Evolutionary conservation across 2,329 filamentous ascomycete genomes (phyloP).

Genomic region (Cladosporium sp.): DNA sequence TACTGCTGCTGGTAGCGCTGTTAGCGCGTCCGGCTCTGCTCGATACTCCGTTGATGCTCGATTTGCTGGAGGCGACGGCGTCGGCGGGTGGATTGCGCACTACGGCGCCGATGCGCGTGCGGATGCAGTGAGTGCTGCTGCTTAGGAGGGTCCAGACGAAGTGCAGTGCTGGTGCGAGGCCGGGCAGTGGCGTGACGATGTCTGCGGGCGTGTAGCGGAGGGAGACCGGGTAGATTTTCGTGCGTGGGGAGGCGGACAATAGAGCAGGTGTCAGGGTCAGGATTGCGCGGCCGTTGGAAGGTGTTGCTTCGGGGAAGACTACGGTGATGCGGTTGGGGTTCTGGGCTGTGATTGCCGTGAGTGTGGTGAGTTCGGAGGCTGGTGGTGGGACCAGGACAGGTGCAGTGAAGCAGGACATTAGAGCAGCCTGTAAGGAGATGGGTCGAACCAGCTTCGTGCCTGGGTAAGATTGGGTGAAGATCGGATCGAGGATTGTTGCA

Average conservation of each 20-base stretch:
- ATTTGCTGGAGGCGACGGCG: slow-evolving; percentile 27
- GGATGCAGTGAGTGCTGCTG: slow-evolving; percentile 82
- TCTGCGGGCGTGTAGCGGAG: slow-evolving; percentile 86
- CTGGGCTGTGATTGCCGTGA: slow-evolving; percentile 57
- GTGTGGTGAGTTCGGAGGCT: slow-evolving; percentile 37
- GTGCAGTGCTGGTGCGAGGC: slow-evolving; percentile 56
- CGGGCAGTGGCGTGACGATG: slow-evolving; percentile 85
- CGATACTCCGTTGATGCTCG: background rate
- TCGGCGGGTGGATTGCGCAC: slow-evolving; percentile 38
- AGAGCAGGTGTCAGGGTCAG: slow-evolving; percentile 79
- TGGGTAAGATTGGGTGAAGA: slow-evolving; percentile 87
- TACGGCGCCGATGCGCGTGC: slow-evolving; percentile 82
- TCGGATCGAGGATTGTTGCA: slow-evolving; percentile 90
- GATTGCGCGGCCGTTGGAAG: slow-evolving; percentile 89
- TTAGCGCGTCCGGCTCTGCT: slow-evolving; percentile 18
- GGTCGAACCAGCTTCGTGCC: slow-evolving; percentile 68
- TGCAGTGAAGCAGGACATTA: slow-evolving; percentile 56
- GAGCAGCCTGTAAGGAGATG: slow-evolving; percentile 74
- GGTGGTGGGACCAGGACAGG: slow-evolving; percentile 31
- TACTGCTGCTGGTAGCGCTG: slow-evolving; percentile 18
- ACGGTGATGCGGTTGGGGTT: slow-evolving; percentile 77
- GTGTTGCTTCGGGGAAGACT: slow-evolving; percentile 91
- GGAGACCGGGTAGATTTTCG: slow-evolving; percentile 86
- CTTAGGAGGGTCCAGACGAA: slow-evolving; percentile 88
- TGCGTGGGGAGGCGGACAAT: slow-evolving; percentile 63